Percentiles rank a stretch among this genome's conserved stretches.
Conservation (phyloP, 2,329 filamentous ascomycete species). For the Ophiocordyceps polyrhachis-furcata region DNA sequence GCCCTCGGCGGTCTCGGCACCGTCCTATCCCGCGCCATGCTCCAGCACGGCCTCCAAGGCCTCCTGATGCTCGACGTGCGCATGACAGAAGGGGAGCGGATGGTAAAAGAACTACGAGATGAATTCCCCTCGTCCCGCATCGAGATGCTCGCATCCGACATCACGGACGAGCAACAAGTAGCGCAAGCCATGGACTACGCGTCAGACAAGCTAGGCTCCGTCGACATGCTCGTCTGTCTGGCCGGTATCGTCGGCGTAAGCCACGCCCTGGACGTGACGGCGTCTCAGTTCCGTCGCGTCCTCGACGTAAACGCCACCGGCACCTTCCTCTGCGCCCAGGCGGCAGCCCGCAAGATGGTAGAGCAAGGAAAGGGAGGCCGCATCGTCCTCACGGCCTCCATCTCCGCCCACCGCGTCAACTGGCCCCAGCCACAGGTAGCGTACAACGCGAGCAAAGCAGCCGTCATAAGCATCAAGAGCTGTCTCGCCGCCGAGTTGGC, state of each 20-base stretch:
- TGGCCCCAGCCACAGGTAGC: slow-evolving; percentile 53
- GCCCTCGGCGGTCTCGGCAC: slow-evolving; percentile 14
- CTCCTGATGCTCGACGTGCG: slow-evolving; percentile 43
- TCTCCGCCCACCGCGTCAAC: slow-evolving; percentile 50
- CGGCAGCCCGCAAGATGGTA: slow-evolving; percentile 35
- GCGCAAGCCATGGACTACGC: slow-evolving; percentile 3
- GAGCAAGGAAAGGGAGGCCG: slow-evolving; percentile 30
- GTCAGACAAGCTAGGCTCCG: slow-evolving; percentile 3
- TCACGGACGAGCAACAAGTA: slow-evolving; percentile 6
- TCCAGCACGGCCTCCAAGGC: slow-evolving; percentile 45
- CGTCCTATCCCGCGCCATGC: slow-evolving; percentile 42
- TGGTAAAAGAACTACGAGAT: slow-evolving; percentile 1
- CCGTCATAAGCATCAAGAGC: slow-evolving; percentile 41
- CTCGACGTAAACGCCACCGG: slow-evolving; percentile 58
- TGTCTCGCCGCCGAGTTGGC: slow-evolving; percentile 59
- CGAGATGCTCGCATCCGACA: slow-evolving; percentile 3
- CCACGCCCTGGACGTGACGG: slow-evolving; percentile 30
- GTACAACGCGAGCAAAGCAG: slow-evolving; percentile 58
- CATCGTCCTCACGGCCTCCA: slow-evolving; percentile 48
- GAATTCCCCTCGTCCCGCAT: slow-evolving; percentile 7
- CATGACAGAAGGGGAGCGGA: slow-evolving; percentile 15
- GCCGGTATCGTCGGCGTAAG: slow-evolving; percentile 48
- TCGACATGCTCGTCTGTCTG: slow-evolving; percentile 9
- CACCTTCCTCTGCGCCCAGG: slow-evolving; percentile 51
- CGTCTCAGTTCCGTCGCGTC: slow-evolving; percentile 36